A percentile compares a stretch with the other conserved stretches of the same genome.
Evolutionary conservation across 1,284 basidiomycete genomes (phyloP).

Genomic region (Rhodotorula sp.): DNA sequence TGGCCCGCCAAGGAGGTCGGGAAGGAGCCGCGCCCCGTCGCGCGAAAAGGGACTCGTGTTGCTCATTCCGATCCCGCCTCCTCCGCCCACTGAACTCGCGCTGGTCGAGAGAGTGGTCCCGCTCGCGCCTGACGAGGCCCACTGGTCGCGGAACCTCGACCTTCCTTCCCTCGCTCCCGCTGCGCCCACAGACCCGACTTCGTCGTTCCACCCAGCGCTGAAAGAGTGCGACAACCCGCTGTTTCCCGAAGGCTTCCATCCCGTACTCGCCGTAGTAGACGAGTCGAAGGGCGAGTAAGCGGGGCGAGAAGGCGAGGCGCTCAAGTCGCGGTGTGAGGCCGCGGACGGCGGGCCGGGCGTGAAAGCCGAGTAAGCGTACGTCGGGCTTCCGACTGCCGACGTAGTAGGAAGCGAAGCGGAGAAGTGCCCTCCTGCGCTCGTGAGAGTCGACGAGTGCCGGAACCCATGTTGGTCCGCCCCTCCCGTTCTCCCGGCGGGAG

Average conservation of each 20-base stretch:
- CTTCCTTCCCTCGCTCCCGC: conserved; percentile 28
- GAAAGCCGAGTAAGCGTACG: neutral
- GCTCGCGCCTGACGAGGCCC: neutral
- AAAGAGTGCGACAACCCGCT: conserved; percentile 23
- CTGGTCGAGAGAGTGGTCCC: neutral
- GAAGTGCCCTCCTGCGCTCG: conserved; percentile 9
- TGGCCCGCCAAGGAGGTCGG: neutral
- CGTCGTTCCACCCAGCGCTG: conserved; percentile 28
- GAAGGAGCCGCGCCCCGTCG: conserved; percentile 32
- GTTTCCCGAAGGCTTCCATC: conserved; percentile 10
- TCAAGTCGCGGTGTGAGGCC: neutral
- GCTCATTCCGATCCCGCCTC: conserved; percentile 40
- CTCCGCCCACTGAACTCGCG: conserved; percentile 3
- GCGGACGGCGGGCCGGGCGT: neutral
- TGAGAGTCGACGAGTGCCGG: conserved; percentile 17
- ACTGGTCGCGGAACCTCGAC: conserved; percentile 17
- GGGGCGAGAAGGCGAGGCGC: neutral
- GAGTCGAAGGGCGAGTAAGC: conserved; percentile 11
- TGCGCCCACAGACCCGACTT: neutral
- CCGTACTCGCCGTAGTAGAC: conserved; percentile 5
- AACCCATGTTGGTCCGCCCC: conserved; percentile 32
- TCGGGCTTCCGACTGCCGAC: conserved; percentile 18
- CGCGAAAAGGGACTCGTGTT: conserved; percentile 46
- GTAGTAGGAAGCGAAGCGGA: conserved; percentile 32
- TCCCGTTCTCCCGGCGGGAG: neutral